Conservation (phyloP, 306 rosid species). For the Dalbergia oliveri region DNA sequence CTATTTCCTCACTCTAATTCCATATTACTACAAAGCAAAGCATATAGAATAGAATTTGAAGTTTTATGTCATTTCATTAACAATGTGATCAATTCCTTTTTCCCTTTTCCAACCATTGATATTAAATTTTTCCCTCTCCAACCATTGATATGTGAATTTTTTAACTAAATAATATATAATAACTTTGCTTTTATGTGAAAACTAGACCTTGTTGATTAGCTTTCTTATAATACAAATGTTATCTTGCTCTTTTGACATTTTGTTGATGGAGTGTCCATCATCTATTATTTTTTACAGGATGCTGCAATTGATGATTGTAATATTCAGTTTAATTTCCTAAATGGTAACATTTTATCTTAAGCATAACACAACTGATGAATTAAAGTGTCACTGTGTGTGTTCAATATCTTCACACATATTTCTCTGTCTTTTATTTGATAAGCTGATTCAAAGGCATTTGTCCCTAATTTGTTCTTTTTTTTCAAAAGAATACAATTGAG, state of each 20-base stretch:
- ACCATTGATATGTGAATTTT: too few species aligned
- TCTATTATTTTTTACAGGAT: background rate
- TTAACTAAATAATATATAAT: background rate
- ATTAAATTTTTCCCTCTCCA: background rate
- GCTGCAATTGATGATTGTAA: background rate
- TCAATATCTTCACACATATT: background rate
- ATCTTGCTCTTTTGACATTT: background rate
- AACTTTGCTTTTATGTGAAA: background rate
- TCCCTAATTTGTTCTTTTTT: too few species aligned
- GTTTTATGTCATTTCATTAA: background rate
- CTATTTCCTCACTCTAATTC: background rate
- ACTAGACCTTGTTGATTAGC: background rate
- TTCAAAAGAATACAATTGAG: too few species aligned
- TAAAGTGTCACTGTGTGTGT: background rate
- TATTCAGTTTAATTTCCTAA: background rate
- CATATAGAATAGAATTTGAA: background rate
- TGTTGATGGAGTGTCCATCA: background rate
- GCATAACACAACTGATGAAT: background rate
- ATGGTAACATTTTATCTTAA: background rate
- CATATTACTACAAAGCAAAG: conserved; percentile 1
- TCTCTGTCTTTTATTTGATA: background rate
- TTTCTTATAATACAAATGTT: background rate
- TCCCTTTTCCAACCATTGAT: background rate
- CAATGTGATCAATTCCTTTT: too few species aligned
- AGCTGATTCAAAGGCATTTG: background rate